Base-by-base conservation (phyloP, 495 filamentous ascomycete species). In the Podospora appendiculata region DNA sequence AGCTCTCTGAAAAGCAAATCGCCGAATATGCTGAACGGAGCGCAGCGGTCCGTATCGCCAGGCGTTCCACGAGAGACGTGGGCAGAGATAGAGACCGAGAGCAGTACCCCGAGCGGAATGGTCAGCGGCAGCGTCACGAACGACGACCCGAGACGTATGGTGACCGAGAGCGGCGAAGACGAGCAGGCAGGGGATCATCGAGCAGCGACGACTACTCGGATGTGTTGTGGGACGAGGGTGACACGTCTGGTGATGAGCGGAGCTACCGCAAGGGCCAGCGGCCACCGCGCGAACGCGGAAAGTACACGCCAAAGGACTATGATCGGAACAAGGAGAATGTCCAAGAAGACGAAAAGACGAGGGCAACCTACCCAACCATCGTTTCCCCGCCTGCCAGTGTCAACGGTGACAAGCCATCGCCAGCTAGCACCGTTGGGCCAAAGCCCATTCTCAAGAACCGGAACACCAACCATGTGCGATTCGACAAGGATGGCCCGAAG, bases 1-100 rank as follows among this genome's bases (percentile, higher is more conserved):
- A 81, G 32, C 62, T 88, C 41, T 73, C 74, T 0, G 73, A 71
- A 14, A 76, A 82, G 38, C 73, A 88, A 34, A 81, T 89, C 50
- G 70, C 78, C 49, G 75, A 79, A 38, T 76, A 78, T 43, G 81
- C 83, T 0, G 67, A 71, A 39, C 67, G 70, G 47, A 85, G 82
- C 19, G 63, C 71, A 6, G 74, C 80, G 51, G 72, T 84, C 19
- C 74, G 85, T 63, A 75, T 61, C 57, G 67, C 63, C 8, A 62
- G 67, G 33, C 45, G 47, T 13, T 46, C 52, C 7, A 5, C 25
- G 5, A 25, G 25, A 25, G 25, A 25, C 25, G 25, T 25, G 25
- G 25, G 25, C 5, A 25, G 25, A 25, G 41, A 51, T 12, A 36
- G 16, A 8, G 36, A 50, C 17, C 52, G 47, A 18, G 49, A 46